These are phyloP conservation scores for Parmales sp. DNA, from an alignment of 108 stramenopile genomes.

Conservation along the genomic window DNA sequence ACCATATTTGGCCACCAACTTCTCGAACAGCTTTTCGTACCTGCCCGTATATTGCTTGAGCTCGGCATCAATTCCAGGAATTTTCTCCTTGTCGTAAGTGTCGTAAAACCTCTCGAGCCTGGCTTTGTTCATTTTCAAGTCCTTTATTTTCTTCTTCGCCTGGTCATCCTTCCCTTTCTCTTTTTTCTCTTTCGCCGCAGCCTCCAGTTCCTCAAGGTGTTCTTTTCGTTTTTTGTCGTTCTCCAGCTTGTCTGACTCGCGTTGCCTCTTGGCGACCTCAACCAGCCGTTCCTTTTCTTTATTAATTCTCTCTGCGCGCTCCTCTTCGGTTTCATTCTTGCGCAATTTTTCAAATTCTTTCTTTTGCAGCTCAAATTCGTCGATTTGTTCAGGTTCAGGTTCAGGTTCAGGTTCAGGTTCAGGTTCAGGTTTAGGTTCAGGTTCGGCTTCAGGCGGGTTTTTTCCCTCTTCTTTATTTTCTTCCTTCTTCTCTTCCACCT, in stretches of 20 bases:
- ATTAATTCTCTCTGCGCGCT: not conserved
- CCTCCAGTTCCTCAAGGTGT: not conserved
- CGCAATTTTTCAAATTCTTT: not conserved
- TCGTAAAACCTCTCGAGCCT: not conserved
- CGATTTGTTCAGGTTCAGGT: not conserved
- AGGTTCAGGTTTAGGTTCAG: not conserved
- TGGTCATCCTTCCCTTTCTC: not conserved
- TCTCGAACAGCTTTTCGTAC: not conserved
- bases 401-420: not conserved
- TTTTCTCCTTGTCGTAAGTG: not conserved
- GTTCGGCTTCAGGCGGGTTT: not conserved
- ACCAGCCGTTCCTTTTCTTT: not conserved
- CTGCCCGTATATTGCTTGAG: not conserved
- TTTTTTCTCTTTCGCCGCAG: too few relatives aligned
- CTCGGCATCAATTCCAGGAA: not conserved
- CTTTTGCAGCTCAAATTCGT: not conserved
- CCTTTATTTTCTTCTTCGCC: not conserved
- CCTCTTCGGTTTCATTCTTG: not conserved
- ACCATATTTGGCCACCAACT: not conserved
- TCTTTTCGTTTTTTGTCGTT: not conserved
- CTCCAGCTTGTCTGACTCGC: not conserved
- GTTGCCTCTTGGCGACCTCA: not conserved
- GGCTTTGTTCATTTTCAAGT: not conserved
- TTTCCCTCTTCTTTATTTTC: not conserved
- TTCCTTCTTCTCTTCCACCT: not conserved